These are phyloP conservation scores for Gossypium rotundifolium DNA, from an alignment of 345 rosid species.

Conservation along the genomic window DNA sequence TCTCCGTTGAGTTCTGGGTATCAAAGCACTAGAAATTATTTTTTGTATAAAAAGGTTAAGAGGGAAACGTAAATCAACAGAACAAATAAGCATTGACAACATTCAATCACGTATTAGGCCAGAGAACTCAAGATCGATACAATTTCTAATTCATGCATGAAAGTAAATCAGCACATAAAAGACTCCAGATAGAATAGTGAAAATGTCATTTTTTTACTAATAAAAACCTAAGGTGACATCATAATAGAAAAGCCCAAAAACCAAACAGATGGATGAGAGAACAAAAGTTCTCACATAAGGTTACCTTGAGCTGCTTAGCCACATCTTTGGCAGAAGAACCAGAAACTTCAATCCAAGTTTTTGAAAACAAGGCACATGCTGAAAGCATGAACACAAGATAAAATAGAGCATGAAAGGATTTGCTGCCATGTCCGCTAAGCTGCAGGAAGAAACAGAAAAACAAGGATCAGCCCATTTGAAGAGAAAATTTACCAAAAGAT, in stretches of 20 bases:
- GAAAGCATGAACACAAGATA: constrained; percentile 70
- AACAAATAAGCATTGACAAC: not conserved
- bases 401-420: constrained; percentile 70
- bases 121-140: not conserved
- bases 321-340: constrained; percentile 83
- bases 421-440: constrained; percentile 68
- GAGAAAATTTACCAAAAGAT: not conserved
- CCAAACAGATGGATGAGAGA: not conserved
- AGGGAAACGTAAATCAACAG: not conserved
- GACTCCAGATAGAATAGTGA: not conserved
- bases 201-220: not conserved
- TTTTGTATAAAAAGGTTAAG: not conserved
- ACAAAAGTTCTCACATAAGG: not conserved
- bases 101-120: not conserved
- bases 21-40: not conserved
- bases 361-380: constrained; percentile 75
- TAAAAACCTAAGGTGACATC: not conserved
- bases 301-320: constrained; percentile 76
- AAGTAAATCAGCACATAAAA: not conserved
- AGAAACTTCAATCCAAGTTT: constrained; percentile 78
- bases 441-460: constrained; percentile 17
- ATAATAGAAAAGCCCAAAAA: not conserved
- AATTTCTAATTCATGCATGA: not conserved
- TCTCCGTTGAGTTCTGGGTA: not conserved
- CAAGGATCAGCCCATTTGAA: not conserved